Conservation (phyloP, 1,284 basidiomycete species). For the Ustilago shanxiensis region DNA sequence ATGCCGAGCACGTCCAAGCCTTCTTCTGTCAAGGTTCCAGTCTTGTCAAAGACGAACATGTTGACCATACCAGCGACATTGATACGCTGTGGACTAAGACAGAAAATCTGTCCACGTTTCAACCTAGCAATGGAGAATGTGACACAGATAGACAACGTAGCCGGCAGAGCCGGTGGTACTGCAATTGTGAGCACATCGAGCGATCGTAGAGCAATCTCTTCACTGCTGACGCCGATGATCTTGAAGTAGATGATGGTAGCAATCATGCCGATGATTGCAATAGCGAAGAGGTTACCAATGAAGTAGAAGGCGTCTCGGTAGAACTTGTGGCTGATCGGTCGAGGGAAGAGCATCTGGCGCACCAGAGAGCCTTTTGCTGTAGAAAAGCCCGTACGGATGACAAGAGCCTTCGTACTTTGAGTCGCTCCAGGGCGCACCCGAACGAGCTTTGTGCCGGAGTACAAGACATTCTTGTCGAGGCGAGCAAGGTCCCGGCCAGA, state of each 20-base stretch:
- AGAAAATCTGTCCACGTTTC: constrained; percentile 86
- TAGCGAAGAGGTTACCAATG: constrained; percentile 88
- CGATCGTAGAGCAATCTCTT: constrained; percentile 90
- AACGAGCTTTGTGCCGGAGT: constrained; percentile 91
- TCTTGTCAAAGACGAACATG: constrained; percentile 99
- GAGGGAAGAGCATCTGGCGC: constrained; percentile 98
- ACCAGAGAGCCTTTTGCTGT: constrained; percentile 97
- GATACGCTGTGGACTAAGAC: constrained; percentile 95
- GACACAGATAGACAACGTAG: constrained; percentile 96
- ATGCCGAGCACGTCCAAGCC: constrained; percentile 88
- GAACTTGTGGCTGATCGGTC: constrained; percentile 92
- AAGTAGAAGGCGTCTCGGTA: constrained; percentile 98
- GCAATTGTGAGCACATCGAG: constrained; percentile 97
- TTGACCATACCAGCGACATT: constrained; percentile 98
- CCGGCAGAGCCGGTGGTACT: constrained; percentile 96
- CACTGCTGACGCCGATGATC: constrained; percentile 86
- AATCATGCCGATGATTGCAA: constrained; percentile 81
- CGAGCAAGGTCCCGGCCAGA: constrained; percentile 76
- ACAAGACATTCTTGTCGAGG: constrained; percentile 86
- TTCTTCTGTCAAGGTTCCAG: constrained; percentile 97
- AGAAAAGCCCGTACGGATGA: constrained; percentile 92
- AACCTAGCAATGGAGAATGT: constrained; percentile 90
- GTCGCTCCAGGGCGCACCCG: constrained; percentile 80
- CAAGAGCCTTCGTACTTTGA: constrained; percentile 85
- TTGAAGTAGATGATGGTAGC: constrained; percentile 87